Conservation (phyloP, 495 filamentous ascomycete genomes). For the Tricharina praecox region DNA sequence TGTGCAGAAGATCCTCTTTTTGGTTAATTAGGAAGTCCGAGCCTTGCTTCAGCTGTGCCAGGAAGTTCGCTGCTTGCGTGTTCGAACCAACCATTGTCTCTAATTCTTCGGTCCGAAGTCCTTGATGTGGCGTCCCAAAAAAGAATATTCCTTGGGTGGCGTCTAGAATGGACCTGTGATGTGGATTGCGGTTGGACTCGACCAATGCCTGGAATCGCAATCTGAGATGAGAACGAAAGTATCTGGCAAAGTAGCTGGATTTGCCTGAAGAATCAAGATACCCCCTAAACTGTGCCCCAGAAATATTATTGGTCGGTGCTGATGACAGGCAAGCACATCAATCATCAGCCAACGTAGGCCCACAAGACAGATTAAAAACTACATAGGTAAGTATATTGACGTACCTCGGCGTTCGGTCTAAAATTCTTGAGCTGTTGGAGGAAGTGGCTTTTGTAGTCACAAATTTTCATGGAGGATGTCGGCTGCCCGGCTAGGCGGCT, state of each 20-base stretch:
- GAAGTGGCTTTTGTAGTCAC: slow-evolving; percentile 23
- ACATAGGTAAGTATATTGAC: too few species aligned
- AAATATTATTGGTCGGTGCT: slow-evolving; percentile 25
- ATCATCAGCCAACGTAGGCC: background rate
- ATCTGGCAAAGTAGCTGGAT: background rate
- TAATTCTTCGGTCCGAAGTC: slow-evolving; percentile 11
- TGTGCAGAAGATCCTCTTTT: background rate
- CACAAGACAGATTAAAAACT: too few species aligned
- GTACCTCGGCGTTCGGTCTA: slow-evolving; percentile 13
- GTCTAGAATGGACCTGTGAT: slow-evolving; percentile 4
- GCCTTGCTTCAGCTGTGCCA: slow-evolving; percentile 1
- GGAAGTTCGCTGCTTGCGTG: background rate
- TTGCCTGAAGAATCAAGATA: slow-evolving; percentile 25
- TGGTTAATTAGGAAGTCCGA: slow-evolving; percentile 8
- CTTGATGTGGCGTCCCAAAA: slow-evolving; percentile 21
- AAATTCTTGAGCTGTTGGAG: slow-evolving; percentile 18
- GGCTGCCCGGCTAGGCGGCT: slow-evolving; percentile 11
- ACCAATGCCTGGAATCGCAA: background rate
- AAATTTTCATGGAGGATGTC: slow-evolving; percentile 12
- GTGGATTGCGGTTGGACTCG: slow-evolving; percentile 5
- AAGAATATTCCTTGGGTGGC: slow-evolving; percentile 18
- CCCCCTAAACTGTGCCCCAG: slow-evolving; percentile 29
- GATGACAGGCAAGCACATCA: background rate
- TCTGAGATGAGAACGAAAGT: background rate
- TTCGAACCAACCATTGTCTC: slow-evolving; percentile 6